Conservation (phyloP, 805 yeast species). For the Yamadazyma phyllophila region DNA sequence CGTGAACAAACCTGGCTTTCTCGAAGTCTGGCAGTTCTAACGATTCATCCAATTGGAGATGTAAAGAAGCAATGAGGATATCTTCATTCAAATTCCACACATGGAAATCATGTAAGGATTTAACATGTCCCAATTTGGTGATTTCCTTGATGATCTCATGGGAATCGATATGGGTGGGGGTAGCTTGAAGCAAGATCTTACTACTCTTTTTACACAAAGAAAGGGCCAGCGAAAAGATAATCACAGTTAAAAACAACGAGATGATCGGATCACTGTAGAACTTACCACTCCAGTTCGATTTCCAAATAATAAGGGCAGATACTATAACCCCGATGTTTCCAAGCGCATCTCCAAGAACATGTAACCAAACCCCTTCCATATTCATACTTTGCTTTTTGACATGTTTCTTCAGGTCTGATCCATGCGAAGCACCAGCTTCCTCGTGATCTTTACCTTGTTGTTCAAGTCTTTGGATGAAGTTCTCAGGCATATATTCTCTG, state of each 20-base stretch:
- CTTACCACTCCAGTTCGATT: slow-evolving; percentile 85
- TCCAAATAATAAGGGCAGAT: slow-evolving; percentile 91
- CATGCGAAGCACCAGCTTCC: background rate
- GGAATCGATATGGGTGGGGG: slow-evolving; percentile 81
- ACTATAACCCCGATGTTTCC: slow-evolving; percentile 92
- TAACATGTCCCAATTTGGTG: slow-evolving; percentile 64
- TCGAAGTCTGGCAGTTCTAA: slow-evolving; percentile 51
- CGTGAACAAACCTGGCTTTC: slow-evolving; percentile 49
- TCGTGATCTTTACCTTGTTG: slow-evolving; percentile 22
- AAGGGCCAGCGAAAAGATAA: slow-evolving; percentile 86
- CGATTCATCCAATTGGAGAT: slow-evolving; percentile 60
- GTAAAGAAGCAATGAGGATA: slow-evolving; percentile 82
- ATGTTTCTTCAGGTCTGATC: background rate
- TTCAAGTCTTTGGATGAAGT: slow-evolving; percentile 40
- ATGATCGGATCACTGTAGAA: slow-evolving; percentile 83
- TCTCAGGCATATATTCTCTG: slow-evolving; percentile 44
- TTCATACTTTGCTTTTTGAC: slow-evolving; percentile 64
- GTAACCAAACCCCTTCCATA: slow-evolving; percentile 96
- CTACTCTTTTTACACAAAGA: slow-evolving; percentile 87
- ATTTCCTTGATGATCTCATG: slow-evolving; percentile 71
- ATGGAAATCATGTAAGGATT: slow-evolving; percentile 91
- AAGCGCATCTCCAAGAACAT: slow-evolving; percentile 92
- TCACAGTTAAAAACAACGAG: slow-evolving; percentile 79
- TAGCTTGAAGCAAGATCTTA: slow-evolving; percentile 85
- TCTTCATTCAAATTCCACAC: slow-evolving; percentile 94